Base-by-base conservation (phyloP, 768 basidiomycete genomes). In the Boletus huronensis region DNA sequence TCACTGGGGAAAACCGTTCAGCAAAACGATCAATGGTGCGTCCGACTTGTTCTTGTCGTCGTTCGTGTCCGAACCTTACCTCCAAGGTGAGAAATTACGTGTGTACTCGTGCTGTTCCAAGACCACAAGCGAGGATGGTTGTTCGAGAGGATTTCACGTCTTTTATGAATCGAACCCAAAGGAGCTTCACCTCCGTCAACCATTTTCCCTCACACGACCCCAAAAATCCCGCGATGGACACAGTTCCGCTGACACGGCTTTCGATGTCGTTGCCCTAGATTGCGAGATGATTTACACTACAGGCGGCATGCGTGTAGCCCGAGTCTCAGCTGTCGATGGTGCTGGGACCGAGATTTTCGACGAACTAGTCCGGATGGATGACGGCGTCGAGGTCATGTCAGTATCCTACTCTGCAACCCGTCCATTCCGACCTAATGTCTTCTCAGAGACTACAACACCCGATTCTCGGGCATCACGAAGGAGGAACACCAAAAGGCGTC, bases 281-380 rank as follows among this genome's bases (percentile, higher is more conserved):
- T 98, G 97, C 66, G 97, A 99, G 72, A 93, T 98, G 90, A 79
- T 98, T 9, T 93, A 95, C 73, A 90, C 93, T 0, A 98, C 95
- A 0, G 90, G 89, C 5, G 97, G 97, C 0, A 83, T 93, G 80
- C 85, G 88, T 21, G 83, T 97, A 4, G 96, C 93, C 3, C 82
- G 97, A 4, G 85, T 97, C 2, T 97, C 95, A 0, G 82, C 96
- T 7, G 83, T 98, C 2, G 89, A 96, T 65, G 87, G 85, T 8
- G 67, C 76, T 1, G 93, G 92, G 1, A 73, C 75, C 26, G 76
- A 83, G 49, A 79, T 98, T 3, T 85, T 96, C 43, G 97, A 99
- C 68, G 82, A 93, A 65, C 70, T 88, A 41, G 81, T 95, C 31
- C 76, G 80, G 39, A 87, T 92, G 88, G 87, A 91, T 61, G 83